phyloP scores from a whole-genome alignment of 768 basidiomycete genomes.

The Clavulina sp. region DNA sequence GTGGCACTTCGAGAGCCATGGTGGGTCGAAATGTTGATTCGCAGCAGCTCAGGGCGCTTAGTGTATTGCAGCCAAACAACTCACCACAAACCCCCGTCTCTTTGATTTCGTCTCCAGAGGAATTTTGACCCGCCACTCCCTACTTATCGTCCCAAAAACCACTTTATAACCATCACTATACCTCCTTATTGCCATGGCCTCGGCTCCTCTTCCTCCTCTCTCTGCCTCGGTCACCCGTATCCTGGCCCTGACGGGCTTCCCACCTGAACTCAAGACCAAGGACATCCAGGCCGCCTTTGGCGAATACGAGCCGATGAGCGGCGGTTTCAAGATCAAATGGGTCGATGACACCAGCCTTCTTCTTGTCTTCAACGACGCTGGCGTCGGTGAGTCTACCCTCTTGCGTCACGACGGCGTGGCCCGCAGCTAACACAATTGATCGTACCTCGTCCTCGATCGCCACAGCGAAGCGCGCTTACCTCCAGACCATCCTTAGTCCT shows the following conservation, averaged over 20 bases:
- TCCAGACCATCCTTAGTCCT: slow-evolving; percentile 70
- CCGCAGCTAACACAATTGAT: background rate
- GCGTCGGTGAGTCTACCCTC: slow-evolving; percentile 48
- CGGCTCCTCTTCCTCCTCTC: slow-evolving; percentile 21
- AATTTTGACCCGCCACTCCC: too few relatives aligned
- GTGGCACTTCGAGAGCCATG: too few relatives aligned
- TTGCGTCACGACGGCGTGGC: background rate
- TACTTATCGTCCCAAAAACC: too few relatives aligned
- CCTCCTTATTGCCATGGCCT: slow-evolving; percentile 1
- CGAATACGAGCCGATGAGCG: slow-evolving; percentile 69
- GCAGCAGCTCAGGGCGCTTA: too few relatives aligned
- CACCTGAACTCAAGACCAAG: slow-evolving; percentile 91
- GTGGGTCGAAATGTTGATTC: too few relatives aligned
- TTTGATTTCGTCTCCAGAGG: too few relatives aligned
- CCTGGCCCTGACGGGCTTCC: slow-evolving; percentile 79
- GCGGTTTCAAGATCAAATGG: slow-evolving; percentile 99
- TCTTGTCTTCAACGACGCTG: slow-evolving; percentile 85
- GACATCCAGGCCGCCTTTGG: slow-evolving; percentile 85
- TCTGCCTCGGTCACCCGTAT: slow-evolving; percentile 95
- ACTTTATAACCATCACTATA: background rate
- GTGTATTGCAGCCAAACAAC: too few relatives aligned
- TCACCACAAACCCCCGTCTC: too few relatives aligned
- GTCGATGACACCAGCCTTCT: slow-evolving; percentile 88
- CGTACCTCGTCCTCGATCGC: background rate
- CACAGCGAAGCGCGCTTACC: slow-evolving; percentile 87